Evolutionary conservation across 2,329 filamentous ascomycete genomes (phyloP).

Genomic region (Fonsecaea pedrosoi): DNA sequence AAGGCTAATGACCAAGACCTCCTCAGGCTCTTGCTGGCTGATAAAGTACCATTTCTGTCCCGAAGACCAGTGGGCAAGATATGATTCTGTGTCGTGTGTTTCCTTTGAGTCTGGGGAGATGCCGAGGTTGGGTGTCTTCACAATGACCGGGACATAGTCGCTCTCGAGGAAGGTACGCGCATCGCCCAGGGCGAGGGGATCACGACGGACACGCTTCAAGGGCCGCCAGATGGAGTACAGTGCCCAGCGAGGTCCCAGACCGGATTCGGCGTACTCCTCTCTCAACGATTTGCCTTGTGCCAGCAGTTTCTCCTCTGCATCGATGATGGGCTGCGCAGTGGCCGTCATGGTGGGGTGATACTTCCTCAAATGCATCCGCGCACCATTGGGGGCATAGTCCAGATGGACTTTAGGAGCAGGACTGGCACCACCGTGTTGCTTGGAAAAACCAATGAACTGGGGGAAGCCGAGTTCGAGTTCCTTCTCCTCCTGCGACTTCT

Average conservation of each 20-base stretch:
- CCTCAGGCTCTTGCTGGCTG: slow-evolving; percentile 34
- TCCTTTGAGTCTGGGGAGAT: slow-evolving; percentile 22
- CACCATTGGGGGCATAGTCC: slow-evolving; percentile 43
- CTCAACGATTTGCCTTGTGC: slow-evolving; percentile 33
- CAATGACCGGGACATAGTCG: slow-evolving; percentile 34
- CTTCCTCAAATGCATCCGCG: slow-evolving; percentile 41
- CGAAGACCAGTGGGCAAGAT: slow-evolving; percentile 33
- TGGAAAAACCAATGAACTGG: slow-evolving; percentile 41
- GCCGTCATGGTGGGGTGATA: slow-evolving; percentile 39
- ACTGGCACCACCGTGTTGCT: slow-evolving; percentile 34
- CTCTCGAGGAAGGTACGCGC: slow-evolving; percentile 34
- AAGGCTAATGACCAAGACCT: slow-evolving; percentile 33
- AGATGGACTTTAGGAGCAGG: slow-evolving; percentile 44
- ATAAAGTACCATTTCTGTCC: slow-evolving; percentile 38
- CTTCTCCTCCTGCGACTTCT: slow-evolving; percentile 31
- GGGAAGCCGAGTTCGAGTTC: slow-evolving; percentile 36
- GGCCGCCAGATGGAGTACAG: slow-evolving; percentile 39
- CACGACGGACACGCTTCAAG: slow-evolving; percentile 35
- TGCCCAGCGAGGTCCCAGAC: slow-evolving; percentile 37
- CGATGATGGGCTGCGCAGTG: slow-evolving; percentile 38
- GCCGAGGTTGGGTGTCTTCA: slow-evolving; percentile 34
- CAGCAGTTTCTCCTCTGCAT: slow-evolving; percentile 46
- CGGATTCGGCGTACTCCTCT: slow-evolving; percentile 27
- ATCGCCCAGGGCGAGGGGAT: slow-evolving; percentile 36
- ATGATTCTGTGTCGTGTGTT: slow-evolving; percentile 32